Conservation (phyloP, 129 eudicot genomes). For the Chrysanthemum lavandulifolium region DNA sequence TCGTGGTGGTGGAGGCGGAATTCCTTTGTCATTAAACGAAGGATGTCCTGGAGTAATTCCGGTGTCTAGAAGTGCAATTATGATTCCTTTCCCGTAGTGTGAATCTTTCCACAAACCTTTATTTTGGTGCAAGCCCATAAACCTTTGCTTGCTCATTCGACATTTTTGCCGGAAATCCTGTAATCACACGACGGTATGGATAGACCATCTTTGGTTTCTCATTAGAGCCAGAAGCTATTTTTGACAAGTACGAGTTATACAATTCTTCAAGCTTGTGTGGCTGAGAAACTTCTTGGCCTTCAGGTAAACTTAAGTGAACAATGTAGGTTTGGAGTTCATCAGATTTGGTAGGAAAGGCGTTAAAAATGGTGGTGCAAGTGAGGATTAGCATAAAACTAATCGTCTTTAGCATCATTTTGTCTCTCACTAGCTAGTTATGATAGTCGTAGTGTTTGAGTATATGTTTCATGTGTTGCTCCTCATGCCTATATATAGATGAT, state of each 20-base stretch:
- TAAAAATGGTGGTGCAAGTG: neutral
- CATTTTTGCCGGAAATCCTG: neutral
- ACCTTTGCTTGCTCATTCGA: neutral
- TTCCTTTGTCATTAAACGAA: neutral
- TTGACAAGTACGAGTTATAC: neutral
- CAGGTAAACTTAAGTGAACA: slow-evolving; percentile 5
- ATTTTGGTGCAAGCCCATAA: neutral
- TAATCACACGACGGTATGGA: neutral
- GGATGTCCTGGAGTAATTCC: neutral
- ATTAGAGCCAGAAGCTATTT: neutral
- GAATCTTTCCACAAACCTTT: neutral
- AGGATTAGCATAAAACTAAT: neutral
- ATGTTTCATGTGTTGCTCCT: neutral
- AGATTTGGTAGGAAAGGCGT: neutral
- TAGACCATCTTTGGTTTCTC: slow-evolving; percentile 6
- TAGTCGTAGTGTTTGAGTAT: no score
- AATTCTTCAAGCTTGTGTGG: neutral
- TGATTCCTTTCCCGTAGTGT: neutral
- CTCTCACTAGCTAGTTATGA: neutral
- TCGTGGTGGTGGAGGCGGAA: neutral
- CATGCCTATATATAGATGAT: neutral
- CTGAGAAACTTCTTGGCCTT: neutral
- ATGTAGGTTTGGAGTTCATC: neutral
- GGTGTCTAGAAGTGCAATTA: neutral
- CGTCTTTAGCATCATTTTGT: neutral